Percentiles rank a stretch among this genome's conserved stretches.
phyloP scores from a whole-genome alignment of 78 protist genomes.

The slime mould (Dictyostelium discoideum) region DNA sequence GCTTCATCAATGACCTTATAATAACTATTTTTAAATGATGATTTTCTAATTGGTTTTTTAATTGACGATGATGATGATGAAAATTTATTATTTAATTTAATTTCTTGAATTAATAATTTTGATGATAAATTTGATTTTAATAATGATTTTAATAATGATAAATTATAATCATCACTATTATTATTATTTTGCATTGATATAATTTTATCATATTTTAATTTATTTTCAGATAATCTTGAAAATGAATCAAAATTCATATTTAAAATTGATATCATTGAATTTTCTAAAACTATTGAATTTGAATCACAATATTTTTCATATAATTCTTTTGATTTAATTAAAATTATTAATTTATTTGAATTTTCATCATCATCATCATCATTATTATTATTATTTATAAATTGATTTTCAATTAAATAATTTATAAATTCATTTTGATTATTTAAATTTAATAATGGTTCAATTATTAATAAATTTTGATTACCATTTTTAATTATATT shows the following conservation, averaged over 20 bases:
- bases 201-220: constrained; percentile 2
- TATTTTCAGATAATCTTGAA: neutral
- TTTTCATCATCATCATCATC: neutral
- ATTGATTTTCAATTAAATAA: neutral
- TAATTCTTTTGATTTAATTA: neutral
- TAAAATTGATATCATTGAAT: neutral
- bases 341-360: neutral
- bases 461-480: neutral
- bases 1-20: neutral
- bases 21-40: neutral
- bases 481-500: neutral
- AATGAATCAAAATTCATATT: neutral
- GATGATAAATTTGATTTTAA: neutral
- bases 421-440: neutral
- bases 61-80: neutral
- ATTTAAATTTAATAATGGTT: neutral
- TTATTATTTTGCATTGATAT: neutral
- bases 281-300: neutral
- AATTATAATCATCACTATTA: neutral
- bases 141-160: neutral
- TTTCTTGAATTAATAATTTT: constrained; percentile 18
- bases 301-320: neutral
- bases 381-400: neutral
- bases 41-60: constrained; percentile 17
- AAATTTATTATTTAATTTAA: neutral